Evolutionary conservation across 805 yeast genomes (phyloP).

Genomic region (Metschnikowia peoriensis): DNA sequence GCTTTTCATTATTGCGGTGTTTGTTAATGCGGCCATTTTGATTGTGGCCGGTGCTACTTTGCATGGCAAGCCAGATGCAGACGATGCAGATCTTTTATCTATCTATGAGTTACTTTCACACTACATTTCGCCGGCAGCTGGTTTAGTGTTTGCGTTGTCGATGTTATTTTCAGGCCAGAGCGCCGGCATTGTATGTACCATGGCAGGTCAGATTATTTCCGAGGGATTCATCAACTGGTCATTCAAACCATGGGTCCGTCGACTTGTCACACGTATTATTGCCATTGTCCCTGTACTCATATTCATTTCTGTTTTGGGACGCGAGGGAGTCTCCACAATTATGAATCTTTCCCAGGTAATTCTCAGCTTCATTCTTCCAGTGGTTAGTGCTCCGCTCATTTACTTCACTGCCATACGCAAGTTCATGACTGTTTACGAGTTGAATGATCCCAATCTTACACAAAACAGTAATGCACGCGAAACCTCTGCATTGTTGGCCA

Average conservation of each 20-base stretch:
- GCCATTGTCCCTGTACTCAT: constrained; percentile 43
- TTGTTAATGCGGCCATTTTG: constrained; percentile 44
- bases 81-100: constrained; percentile 44
- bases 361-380: constrained; percentile 42
- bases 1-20: constrained; percentile 41
- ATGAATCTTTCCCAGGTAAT: constrained; percentile 47
- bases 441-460: constrained; percentile 9
- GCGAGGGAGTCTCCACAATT: constrained; percentile 44
- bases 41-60: constrained; percentile 46
- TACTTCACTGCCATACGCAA: constrained; percentile 41
- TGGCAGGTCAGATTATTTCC: constrained; percentile 47
- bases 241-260: constrained; percentile 42
- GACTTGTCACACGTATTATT: constrained; percentile 39
- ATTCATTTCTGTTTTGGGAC: constrained; percentile 37
- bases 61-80: constrained; percentile 44
- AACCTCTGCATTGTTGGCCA: constrained; percentile 9
- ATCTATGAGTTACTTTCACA: constrained; percentile 44
- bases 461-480: constrained; percentile 2
- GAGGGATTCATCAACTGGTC: constrained; percentile 49
- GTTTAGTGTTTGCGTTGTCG: constrained; percentile 43
- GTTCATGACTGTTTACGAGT: constrained; percentile 39
- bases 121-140: constrained; percentile 46
- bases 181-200: constrained; percentile 48
- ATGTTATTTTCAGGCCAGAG: constrained; percentile 48
- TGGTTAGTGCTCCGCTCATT: constrained; percentile 45